Evolutionary conservation across 2,329 filamentous ascomycete species (phyloP), one percentile per base, ranked within the genome.

Genomic region (Sclerotinia sclerotiorum): DNA sequence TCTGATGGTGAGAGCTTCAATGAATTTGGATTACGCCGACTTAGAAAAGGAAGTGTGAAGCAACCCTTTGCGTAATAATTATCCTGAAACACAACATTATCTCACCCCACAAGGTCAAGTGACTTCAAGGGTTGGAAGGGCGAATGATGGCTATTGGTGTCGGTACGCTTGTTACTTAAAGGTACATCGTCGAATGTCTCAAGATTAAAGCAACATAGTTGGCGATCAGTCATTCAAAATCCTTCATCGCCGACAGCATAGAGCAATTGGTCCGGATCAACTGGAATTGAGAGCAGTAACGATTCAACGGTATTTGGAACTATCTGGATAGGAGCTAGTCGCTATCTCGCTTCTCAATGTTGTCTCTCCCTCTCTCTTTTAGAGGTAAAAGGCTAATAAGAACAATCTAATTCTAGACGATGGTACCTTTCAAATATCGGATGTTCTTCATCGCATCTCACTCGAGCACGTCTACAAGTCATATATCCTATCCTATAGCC

Each of bases 401-500:
- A 58, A 13, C 64, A 67, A 17, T 51, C 17, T 27, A 55, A 35
- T 6, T 19, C 65, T 29, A 67, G 15, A 27, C 55, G 44, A 32
- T 44, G 29, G 17, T 55, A 67, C 17, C 55, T 44, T 48, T 67
- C 44, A 46, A 55, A 67, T 32, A 61, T 52, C 32, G 65, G 65
- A 52, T 51, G 55, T 52, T 60, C 32, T 19, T 67, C 44, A 27
- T 52, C 32, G 17, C 65, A 67, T 61, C 46, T 52, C 55, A 67
- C 65, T 51, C 55, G 61, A 13, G 54, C 55, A 35, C 55, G 55
- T 60, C 54, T 67, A 32, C 65, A 61, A 21, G 65, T 67, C 44
- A 67, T 60, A 10, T 46, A 29, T 29, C 29, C 29, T 29, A 67
- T 17, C 55, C 65, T 67, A 61, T 29, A 3, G 39, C 15, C 5